A percentile compares a stretch with the other conserved stretches of the same genome.
Conservation (phyloP, 225 moss, liverwort and hornwort genomes). For the Physcomitrellopsis africana region DNA sequence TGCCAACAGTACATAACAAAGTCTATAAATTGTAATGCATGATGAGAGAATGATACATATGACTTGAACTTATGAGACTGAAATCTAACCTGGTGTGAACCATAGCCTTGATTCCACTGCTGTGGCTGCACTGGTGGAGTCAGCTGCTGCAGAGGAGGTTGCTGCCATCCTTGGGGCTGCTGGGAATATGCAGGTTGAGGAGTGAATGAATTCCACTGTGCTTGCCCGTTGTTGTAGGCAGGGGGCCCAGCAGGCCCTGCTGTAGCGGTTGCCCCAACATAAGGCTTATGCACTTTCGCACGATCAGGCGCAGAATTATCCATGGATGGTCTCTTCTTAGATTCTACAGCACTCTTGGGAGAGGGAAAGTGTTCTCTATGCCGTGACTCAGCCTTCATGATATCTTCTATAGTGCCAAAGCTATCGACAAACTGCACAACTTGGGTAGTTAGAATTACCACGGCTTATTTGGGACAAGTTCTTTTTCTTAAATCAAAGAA, state of each 20-base stretch:
- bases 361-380: constrained; percentile 73
- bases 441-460: too few relatives aligned
- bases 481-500: too few relatives aligned
- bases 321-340: constrained; percentile 93
- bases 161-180: constrained; percentile 96
- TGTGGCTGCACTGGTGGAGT: constrained; percentile 81
- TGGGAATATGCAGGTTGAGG: constrained; percentile 77
- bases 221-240: constrained; percentile 75
- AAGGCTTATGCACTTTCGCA: constrained; percentile 90
- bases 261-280: constrained; percentile 70
- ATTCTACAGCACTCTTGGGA: constrained; percentile 70
- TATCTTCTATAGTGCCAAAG: constrained; percentile 74
- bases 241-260: constrained; percentile 68
- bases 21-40: too few relatives aligned
- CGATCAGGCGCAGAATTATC: constrained; percentile 74
- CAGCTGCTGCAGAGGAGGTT: constrained; percentile 88
- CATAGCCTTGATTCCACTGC: constrained; percentile 97
- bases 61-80: too few relatives aligned
- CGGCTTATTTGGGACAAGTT: too few relatives aligned
- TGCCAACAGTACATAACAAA: too few relatives aligned
- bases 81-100: constrained; percentile 74
- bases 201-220: constrained; percentile 85
- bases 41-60: too few relatives aligned
- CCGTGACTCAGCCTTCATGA: constrained; percentile 84
- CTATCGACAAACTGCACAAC: constrained; percentile 80